Conservation (phyloP, 1,284 basidiomycete genomes). For the Entoloma clypeatum region DNA sequence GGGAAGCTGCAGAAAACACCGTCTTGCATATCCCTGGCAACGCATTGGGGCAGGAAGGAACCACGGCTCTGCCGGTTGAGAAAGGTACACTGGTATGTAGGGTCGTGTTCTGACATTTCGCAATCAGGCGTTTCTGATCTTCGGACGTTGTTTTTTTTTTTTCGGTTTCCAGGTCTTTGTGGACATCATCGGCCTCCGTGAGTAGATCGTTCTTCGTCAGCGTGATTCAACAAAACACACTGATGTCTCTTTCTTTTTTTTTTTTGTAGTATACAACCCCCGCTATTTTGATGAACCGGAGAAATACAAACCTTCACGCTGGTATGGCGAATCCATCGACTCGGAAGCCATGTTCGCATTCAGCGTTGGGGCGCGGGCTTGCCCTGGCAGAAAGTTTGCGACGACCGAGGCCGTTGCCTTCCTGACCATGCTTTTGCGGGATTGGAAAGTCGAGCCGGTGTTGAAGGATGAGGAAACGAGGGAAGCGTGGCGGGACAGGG, state of each 20-base stretch:
- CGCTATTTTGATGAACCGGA: constrained; percentile 33
- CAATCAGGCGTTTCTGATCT: neutral
- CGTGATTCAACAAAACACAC: neutral
- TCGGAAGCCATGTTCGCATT: constrained; percentile 43
- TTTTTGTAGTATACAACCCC: constrained; percentile 31
- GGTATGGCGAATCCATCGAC: constrained; percentile 30
- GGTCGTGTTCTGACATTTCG: neutral
- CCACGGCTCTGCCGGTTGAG: constrained; percentile 22
- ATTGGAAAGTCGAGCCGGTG: constrained; percentile 46
- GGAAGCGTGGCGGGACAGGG: constrained; percentile 40
- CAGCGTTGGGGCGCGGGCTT: constrained; percentile 49
- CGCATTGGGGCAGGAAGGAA: constrained; percentile 27
- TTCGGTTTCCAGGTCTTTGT: constrained; percentile 37
- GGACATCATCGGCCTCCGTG: constrained; percentile 51
- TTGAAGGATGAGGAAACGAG: constrained; percentile 39
- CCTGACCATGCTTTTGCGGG: constrained; percentile 45
- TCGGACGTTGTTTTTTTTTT: no score
- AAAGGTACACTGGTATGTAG: constrained; percentile 25
- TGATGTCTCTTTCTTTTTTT: neutral
- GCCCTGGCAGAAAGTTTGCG: constrained; percentile 54
- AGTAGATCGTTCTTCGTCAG: constrained; percentile 22
- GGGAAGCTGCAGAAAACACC: constrained; percentile 30
- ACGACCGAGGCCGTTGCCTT: constrained; percentile 49
- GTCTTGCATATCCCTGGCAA: constrained; percentile 29
- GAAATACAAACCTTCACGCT: constrained; percentile 31